phyloP scores from a whole-genome alignment of 1,139 yeast species.

The Arxiozyma heterogenica region DNA sequence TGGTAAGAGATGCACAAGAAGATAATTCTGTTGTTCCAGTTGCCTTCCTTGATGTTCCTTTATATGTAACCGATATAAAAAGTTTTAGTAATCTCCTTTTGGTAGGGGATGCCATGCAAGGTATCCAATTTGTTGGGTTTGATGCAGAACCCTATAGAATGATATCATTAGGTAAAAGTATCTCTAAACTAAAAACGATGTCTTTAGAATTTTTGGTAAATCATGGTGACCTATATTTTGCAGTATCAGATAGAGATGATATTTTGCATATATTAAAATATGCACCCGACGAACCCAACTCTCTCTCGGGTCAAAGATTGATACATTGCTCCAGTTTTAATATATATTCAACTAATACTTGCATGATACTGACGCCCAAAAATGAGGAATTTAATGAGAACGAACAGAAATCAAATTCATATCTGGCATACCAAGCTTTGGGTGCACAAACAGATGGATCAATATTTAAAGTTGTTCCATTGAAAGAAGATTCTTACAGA shows the following conservation, averaged over 20 bases:
- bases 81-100: constrained; percentile 71
- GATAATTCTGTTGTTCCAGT: constrained; percentile 50
- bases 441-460: constrained; percentile 80
- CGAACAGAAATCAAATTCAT: constrained; percentile 4
- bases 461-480: constrained; percentile 62
- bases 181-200: constrained; percentile 49
- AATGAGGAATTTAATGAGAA: constrained; percentile 27
- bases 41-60: constrained; percentile 80
- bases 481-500: constrained; percentile 66
- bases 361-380: constrained; percentile 48
- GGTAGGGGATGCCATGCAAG: constrained; percentile 73
- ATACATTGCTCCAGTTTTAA: constrained; percentile 65
- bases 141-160: constrained; percentile 93
- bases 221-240: constrained; percentile 57
- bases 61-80: constrained; percentile 72
- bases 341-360: constrained; percentile 52
- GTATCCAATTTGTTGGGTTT: constrained; percentile 79
- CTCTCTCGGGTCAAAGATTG: constrained; percentile 71
- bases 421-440: constrained; percentile 41
- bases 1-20: constrained; percentile 71
- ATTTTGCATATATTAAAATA: constrained; percentile 72
- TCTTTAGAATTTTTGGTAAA: constrained; percentile 63
- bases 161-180: constrained; percentile 70
- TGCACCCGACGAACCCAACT: constrained; percentile 85
- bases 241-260: constrained; percentile 62